Conservation (phyloP, 768 basidiomycete species). For the Sistotremastrum suecicum region DNA sequence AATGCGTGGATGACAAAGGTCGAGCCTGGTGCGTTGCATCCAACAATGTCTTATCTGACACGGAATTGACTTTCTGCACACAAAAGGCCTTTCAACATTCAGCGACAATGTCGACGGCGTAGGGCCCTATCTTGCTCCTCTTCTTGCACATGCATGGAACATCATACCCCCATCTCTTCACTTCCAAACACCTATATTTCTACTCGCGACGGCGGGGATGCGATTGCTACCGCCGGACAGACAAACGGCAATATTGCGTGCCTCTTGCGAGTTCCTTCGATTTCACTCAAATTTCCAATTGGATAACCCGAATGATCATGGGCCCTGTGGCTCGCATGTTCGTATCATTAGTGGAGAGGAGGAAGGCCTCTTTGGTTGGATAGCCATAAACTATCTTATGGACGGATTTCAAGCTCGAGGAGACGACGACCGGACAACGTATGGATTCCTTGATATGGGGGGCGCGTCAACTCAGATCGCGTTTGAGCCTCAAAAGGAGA, state of each 20-base stretch:
- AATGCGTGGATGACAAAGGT: constrained; percentile 85
- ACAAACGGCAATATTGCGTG: constrained; percentile 57
- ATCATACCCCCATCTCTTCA: constrained; percentile 82
- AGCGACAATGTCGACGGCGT: constrained; percentile 54
- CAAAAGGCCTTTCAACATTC: constrained; percentile 74
- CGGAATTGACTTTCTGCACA: neutral
- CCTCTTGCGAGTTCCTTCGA: constrained; percentile 65
- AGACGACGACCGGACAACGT: constrained; percentile 58
- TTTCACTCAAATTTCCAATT: constrained; percentile 69
- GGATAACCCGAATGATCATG: constrained; percentile 44
- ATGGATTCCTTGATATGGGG: constrained; percentile 98
- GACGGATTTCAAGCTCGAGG: constrained; percentile 62
- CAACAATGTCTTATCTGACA: neutral
- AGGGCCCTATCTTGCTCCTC: constrained; percentile 63
- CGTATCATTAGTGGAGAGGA: constrained; percentile 96
- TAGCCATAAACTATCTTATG: constrained; percentile 98
- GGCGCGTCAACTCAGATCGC: constrained; percentile 98
- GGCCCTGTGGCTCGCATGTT: constrained; percentile 86
- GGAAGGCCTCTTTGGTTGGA: constrained; percentile 97
- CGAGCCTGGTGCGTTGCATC: constrained; percentile 68
- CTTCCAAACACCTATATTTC: constrained; percentile 74
- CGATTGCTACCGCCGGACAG: constrained; percentile 59
- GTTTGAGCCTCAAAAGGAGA: constrained; percentile 66
- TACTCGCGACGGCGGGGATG: constrained; percentile 97
- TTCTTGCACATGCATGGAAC: constrained; percentile 68